Evolutionary conservation across 1,284 basidiomycete species (phyloP), one percentile per base, ranked within the genome.

Genomic region (Pseudozyma sp.): DNA sequence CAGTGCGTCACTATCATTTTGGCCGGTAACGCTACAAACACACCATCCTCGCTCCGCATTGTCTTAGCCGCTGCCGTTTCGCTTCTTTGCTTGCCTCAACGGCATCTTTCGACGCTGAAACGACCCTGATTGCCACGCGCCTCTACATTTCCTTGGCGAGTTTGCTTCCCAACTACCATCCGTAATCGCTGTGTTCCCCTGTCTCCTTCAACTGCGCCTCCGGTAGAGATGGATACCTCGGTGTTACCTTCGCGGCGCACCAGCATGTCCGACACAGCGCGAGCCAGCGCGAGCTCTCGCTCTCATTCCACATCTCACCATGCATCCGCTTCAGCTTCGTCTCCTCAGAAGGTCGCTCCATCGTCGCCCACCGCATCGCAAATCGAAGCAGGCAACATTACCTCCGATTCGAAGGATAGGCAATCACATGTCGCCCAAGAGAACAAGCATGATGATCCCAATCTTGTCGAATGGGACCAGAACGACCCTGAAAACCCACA

Each of bases 401-500:
- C 31, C 9, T 19, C 12, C 18, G 31, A 19, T 35, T 16, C 35
- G n/a, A 47, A 10, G 21, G 39, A 21, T 19, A 44, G 10, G 25
- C 42, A 13, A 18, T 12, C 14, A 34, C 6, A 18, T 18, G 9
- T 39, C 35, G 3, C 14, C 48, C 5, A n/a, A 18, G 36, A 52
- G 0, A 11, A 51, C 9, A 14, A 40, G 21, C 63, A 68, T 16
- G n/a, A 21, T 16, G 72, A 78, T 58, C 60, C 57, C 13, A 76
- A 77, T 40, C 58, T 76, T 1, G 76, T 80, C 38, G 56, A 49
- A 9, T 80, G 70, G 64, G 12, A 55, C 13, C 39, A 64, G 12
- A 54, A 69, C 35, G 78, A 79, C 18, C 66, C 71, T 6, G 55
- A 67, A 12, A 78, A 79, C 43, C 79, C 79, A 4, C 54, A 61